Evolutionary conservation across 305 asterid species (phyloP).

Genomic region (Nicotiana rustica): DNA sequence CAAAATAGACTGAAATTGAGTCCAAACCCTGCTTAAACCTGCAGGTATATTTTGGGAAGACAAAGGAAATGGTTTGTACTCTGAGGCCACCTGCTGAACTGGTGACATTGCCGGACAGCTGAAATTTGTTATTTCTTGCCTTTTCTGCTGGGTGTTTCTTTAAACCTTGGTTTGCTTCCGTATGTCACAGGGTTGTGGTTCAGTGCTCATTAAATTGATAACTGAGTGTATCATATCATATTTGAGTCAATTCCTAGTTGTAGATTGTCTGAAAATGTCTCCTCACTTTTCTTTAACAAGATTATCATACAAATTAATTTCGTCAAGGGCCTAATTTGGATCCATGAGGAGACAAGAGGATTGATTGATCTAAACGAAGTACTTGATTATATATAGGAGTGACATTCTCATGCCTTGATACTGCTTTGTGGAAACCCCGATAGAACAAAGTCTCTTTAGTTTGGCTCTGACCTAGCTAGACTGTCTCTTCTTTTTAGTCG

Average conservation of each 20-base stretch:
- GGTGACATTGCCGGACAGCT: slow-evolving; percentile 70
- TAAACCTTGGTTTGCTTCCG: slow-evolving; percentile 27
- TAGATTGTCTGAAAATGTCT: not conserved
- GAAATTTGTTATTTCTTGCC: slow-evolving; percentile 39
- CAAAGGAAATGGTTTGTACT: slow-evolving; percentile 98
- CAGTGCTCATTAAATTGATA: not conserved
- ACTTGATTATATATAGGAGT: not conserved
- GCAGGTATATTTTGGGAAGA: slow-evolving; percentile 98
- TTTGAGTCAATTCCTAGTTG: slow-evolving; percentile 7
- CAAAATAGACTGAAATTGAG: not conserved
- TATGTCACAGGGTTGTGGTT: not conserved
- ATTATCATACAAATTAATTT: not conserved
- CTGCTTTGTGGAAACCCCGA: not conserved
- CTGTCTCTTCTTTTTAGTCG: too few relatives aligned
- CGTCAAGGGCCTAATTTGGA: too few relatives aligned
- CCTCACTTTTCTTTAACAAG: not conserved
- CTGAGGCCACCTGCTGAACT: slow-evolving; percentile 90
- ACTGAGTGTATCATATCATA: not conserved
- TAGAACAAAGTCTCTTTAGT: not conserved
- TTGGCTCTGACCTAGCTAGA: not conserved
- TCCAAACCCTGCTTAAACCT: slow-evolving; percentile 16
- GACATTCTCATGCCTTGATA: not conserved
- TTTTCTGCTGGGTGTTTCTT: not conserved
- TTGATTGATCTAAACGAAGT: not conserved
- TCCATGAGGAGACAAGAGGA: not conserved